Conservation (phyloP, 768 basidiomycete species). For the Lactifluus volemus region DNA sequence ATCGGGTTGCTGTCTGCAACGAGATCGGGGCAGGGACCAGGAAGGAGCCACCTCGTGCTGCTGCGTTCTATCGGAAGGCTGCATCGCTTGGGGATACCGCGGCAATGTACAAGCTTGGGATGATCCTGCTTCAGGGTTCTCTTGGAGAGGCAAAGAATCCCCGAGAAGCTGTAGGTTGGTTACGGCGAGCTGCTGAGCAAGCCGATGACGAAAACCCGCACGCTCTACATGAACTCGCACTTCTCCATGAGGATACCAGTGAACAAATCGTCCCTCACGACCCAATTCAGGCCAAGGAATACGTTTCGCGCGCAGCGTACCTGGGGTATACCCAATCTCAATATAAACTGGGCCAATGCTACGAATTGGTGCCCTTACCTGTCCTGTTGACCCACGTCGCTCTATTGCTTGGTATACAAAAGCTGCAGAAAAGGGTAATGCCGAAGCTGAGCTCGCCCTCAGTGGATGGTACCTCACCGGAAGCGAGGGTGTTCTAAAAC, state of each 20-base stretch:
- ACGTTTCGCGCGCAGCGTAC: conserved; percentile 87
- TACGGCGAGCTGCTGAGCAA: conserved; percentile 90
- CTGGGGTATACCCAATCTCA: conserved; percentile 91
- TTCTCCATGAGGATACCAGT: conserved; percentile 68
- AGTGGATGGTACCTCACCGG: conserved; percentile 99
- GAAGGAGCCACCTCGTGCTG: conserved; percentile 78
- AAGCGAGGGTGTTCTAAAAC: conserved; percentile 90
- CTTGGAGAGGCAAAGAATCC: conserved; percentile 79
- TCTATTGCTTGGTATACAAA: conserved; percentile 99
- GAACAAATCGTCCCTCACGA: conserved; percentile 68
- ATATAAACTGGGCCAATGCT: conserved; percentile 92
- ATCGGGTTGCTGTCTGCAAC: conserved; percentile 97
- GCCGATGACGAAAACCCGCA: conserved; percentile 98
- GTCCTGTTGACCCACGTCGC: conserved; percentile 85
- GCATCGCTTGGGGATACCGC: conserved; percentile 94
- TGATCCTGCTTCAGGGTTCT: conserved; percentile 82
- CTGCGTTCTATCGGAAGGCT: conserved; percentile 94
- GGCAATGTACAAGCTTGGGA: conserved; percentile 99
- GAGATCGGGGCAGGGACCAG: conserved; percentile 96
- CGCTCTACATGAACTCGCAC: conserved; percentile 90
- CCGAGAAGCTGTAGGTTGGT: conserved; percentile 90
- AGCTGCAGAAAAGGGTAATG: conserved; percentile 92
- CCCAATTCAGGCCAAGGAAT: conserved; percentile 70
- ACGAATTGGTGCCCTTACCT: conserved; percentile 87
- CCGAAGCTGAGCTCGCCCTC: conserved; percentile 90